These are phyloP conservation scores for Quercus engelmannii DNA, from an alignment of 306 rosid species.

Conservation along the genomic window DNA sequence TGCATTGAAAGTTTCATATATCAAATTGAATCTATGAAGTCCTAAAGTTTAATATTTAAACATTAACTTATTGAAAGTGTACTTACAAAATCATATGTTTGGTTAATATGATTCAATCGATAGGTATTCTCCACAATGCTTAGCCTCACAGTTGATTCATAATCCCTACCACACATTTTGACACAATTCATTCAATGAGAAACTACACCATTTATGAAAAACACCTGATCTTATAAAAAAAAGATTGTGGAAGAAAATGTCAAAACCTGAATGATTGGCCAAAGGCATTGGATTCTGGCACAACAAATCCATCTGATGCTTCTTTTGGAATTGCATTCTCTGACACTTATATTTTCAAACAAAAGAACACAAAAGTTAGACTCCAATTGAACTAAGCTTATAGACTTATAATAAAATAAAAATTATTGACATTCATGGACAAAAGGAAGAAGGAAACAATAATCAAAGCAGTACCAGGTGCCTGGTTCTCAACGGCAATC, in stretches of 20 bases:
- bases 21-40: neutral
- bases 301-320: neutral
- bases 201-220: too few species aligned
- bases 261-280: slow-evolving; percentile 4
- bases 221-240: neutral
- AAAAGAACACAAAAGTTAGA: neutral
- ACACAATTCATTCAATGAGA: too few species aligned
- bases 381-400: neutral
- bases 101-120: slow-evolving; percentile 35
- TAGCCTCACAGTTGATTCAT: slow-evolving; percentile 33
- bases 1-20: neutral
- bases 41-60: neutral
- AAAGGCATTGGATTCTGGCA: slow-evolving; percentile 1
- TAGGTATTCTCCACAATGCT: slow-evolving; percentile 33
- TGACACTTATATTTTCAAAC: neutral
- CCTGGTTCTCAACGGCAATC: neutral
- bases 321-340: too few species aligned
- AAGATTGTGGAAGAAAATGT: neutral
- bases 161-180: slow-evolving; percentile 19
- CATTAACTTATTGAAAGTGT: neutral
- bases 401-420: too few species aligned
- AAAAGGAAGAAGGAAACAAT: neutral
- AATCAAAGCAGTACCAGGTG: neutral
- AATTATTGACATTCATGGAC: neutral
- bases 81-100: slow-evolving; percentile 41